Evolutionary conservation across 1,139 yeast species (phyloP).

Genomic region (Magnusiomyces paraingens): DNA sequence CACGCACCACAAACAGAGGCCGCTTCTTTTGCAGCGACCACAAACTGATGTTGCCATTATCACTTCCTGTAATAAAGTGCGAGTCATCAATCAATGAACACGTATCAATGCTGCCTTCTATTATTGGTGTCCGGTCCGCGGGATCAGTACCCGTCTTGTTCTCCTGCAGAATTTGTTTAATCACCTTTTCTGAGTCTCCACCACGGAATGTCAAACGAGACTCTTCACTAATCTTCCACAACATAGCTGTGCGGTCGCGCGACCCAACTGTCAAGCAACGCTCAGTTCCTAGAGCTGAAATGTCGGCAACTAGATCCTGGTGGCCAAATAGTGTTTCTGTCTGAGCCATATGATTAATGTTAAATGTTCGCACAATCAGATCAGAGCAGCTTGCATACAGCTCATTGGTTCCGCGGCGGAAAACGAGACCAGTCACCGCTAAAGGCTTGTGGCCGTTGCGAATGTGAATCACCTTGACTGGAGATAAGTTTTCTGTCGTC

Average conservation of each 20-base stretch:
- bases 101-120: constrained; percentile 89
- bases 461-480: constrained; percentile 71
- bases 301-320: constrained; percentile 80
- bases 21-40: constrained; percentile 92
- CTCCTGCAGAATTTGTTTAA: constrained; percentile 17
- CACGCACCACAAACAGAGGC: constrained; percentile 61
- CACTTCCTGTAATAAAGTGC: constrained; percentile 90
- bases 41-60: constrained; percentile 78
- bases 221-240: constrained; percentile 96
- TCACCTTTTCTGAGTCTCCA: constrained; percentile 47
- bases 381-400: constrained; percentile 91
- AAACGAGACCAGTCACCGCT: constrained; percentile 62
- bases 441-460: constrained; percentile 50
- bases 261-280: constrained; percentile 95
- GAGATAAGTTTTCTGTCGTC: constrained; percentile 72
- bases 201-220: constrained; percentile 90
- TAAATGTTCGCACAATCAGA: constrained; percentile 79
- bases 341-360: constrained; percentile 79
- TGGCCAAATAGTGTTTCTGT: constrained; percentile 91
- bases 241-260: constrained; percentile 89
- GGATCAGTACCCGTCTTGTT: not conserved
- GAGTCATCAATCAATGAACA: constrained; percentile 89
- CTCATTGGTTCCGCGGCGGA: constrained; percentile 77
- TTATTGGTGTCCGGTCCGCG: constrained; percentile 3
- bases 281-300: constrained; percentile 73